Evolutionary conservation across 176 grass and related monocot species (phyloP).

Genomic region (Oryza longistaminata): DNA sequence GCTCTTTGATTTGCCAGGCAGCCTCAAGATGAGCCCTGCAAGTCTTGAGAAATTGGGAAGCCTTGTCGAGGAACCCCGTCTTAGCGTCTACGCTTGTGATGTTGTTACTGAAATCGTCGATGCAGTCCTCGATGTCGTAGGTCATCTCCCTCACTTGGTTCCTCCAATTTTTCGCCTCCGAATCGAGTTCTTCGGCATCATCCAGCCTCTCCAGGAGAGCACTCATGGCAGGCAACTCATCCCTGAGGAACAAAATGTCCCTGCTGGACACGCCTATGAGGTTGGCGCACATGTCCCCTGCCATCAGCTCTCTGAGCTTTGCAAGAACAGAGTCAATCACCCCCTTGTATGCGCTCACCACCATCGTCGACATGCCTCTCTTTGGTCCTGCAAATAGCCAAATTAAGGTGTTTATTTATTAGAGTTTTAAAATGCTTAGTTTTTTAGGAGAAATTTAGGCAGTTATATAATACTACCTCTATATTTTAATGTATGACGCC

Average conservation of each 20-base stretch:
- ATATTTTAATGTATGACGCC: no score
- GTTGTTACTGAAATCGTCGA: neutral
- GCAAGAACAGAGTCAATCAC: constrained; percentile 2
- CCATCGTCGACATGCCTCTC: neutral
- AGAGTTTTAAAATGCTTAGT: neutral
- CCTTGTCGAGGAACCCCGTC: neutral
- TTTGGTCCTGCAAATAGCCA: neutral
- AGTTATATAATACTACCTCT: no score
- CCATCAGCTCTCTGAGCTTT: neutral
- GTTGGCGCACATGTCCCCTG: neutral
- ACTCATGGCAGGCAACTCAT: neutral
- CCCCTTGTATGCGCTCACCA: constrained; percentile 5
- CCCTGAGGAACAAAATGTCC: neutral
- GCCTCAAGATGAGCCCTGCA: neutral
- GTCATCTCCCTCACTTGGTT: neutral
- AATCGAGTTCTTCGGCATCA: neutral
- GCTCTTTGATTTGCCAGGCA: neutral
- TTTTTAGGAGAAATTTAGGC: neutral
- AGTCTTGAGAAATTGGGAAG: neutral
- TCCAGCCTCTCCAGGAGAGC: neutral
- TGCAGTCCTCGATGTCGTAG: neutral
- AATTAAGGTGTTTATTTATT: neutral
- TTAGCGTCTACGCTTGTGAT: neutral
- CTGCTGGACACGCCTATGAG: neutral
- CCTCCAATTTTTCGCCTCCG: neutral